Conservation (phyloP, 192 early-diverging fungal species). For the Entomortierella beljakovae region DNA sequence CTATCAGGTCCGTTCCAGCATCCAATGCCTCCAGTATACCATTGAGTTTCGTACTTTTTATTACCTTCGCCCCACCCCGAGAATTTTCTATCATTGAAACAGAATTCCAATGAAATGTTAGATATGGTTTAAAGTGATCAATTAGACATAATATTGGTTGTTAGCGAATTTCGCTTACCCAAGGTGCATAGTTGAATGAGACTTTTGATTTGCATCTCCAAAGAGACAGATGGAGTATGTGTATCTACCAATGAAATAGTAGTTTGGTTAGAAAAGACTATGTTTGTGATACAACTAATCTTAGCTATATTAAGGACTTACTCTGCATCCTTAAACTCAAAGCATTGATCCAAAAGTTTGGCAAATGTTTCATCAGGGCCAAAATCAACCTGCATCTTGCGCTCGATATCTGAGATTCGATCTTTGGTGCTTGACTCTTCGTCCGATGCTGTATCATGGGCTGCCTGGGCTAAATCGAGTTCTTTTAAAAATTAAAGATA, state of each 20-base stretch:
- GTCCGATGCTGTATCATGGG: slow-evolving; percentile 24
- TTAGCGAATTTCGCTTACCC: slow-evolving; percentile 59
- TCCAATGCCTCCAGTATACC: slow-evolving; percentile 76
- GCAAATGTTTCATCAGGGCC: slow-evolving; percentile 79
- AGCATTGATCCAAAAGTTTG: slow-evolving; percentile 75
- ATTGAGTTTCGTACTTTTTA: slow-evolving; percentile 67
- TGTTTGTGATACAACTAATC: background rate
- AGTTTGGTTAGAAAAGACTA: background rate
- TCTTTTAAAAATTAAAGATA: slow-evolving; percentile 29
- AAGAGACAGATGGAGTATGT: slow-evolving; percentile 79
- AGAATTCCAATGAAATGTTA: background rate
- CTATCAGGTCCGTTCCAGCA: slow-evolving; percentile 98
- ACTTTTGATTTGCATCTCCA: slow-evolving; percentile 80
- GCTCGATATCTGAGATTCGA: slow-evolving; percentile 59
- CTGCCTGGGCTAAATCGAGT: slow-evolving; percentile 28
- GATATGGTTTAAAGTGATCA: background rate
- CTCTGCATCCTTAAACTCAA: slow-evolving; percentile 74
- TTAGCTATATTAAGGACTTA: slow-evolving; percentile 32
- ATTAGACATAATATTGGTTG: background rate
- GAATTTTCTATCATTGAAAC: slow-evolving; percentile 55
- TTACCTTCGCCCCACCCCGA: slow-evolving; percentile 57
- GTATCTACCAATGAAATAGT: slow-evolving; percentile 77
- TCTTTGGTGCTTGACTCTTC: slow-evolving; percentile 40
- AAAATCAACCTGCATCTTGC: slow-evolving; percentile 73
- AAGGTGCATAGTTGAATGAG: slow-evolving; percentile 63